Percentiles rank a stretch among this genome's conserved stretches.
Conservation (phyloP, 2,329 filamentous ascomycete genomes). For the Thelonectria blattea region DNA sequence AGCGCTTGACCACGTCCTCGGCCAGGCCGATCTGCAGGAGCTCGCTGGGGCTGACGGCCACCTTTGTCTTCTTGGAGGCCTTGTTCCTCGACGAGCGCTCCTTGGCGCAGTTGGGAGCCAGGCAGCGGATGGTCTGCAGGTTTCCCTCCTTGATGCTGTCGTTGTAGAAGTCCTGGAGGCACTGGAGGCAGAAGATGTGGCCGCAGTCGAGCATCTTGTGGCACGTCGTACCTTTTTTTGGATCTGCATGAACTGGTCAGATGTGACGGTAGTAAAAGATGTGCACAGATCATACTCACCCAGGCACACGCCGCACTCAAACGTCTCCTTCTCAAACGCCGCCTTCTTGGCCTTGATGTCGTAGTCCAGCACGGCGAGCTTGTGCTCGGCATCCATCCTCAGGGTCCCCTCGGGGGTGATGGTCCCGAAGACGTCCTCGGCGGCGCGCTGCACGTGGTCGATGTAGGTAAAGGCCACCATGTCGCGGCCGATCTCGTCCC, state of each 20-base stretch:
- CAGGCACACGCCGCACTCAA: constrained; percentile 86
- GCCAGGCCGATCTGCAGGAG: constrained; percentile 77
- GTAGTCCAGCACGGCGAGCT: constrained; percentile 77
- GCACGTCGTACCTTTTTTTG: constrained; percentile 84
- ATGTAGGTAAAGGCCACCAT: constrained; percentile 68
- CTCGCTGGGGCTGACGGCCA: constrained; percentile 80
- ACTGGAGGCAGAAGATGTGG: constrained; percentile 91
- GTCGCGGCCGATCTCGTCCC: constrained; percentile 67
- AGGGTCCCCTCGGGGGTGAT: constrained; percentile 55
- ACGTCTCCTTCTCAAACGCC: constrained; percentile 83
- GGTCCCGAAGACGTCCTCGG: constrained; percentile 66
- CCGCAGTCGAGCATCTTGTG: constrained; percentile 83
- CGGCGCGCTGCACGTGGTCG: constrained; percentile 65
- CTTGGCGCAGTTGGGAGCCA: constrained; percentile 79
- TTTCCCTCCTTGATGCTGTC: constrained; percentile 87
- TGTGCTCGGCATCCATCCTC: constrained; percentile 61
- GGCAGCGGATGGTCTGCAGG: constrained; percentile 78
- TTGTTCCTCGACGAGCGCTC: constrained; percentile 52
- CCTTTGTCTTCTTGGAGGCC: constrained; percentile 62
- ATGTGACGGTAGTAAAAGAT: constrained; percentile 29
- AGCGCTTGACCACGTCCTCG: constrained; percentile 78
- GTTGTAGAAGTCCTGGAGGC: constrained; percentile 88
- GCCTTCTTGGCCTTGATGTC: constrained; percentile 76
- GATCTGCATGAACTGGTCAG: constrained; percentile 58
- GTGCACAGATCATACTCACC: constrained; percentile 48